Evolutionary conservation across 1,139 yeast genomes (phyloP), one percentile per base, ranked within the genome.

Genomic region (Hemisphaericaspora lyxosophila): DNA sequence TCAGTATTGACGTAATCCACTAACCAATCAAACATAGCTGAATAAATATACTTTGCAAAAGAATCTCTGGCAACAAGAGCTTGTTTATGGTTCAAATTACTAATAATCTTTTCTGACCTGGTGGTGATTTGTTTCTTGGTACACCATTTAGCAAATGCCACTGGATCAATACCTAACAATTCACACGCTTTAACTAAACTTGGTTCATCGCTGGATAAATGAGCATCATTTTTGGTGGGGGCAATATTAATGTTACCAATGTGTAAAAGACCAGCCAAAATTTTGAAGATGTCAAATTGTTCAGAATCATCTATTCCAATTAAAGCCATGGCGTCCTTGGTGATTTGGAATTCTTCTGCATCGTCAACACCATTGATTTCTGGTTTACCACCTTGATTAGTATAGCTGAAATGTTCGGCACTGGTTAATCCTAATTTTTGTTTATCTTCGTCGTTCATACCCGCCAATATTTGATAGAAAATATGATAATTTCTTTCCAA

Each of bases 61-160:
- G 98, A 94, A 65, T 92, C 98, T 55, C 96, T 82, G 6, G 96
- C 95, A 28, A 90, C 97, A 25, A 80, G 53, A 5, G 97, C 96
- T 60, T 92, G 96, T 52, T 81, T 80, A 55, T 82, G 85, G 54
- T 78, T 86, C 57, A 92, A 73, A 56, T 85, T 89, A 33, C 95
- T 83, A 38, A 85, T 80, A 54, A 92, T 90, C 58, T 89, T 89
- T 66, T 92, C 97, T 15, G 89, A 81, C 61, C 97, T 76, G n/a
- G 97, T 90, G 15, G 78, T 78, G 49, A 92, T 88, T 65, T 92
- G 97, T 58, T 88, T 90, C 69, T 92, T 92, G 33, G 84, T 82
- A 54, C 88, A 80, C 97, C 98, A 92, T 62, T 88, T 89, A 33
- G 95, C 84, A 62, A 92, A 88, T 38, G 63, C 64, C 24, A 62